A percentile compares a stretch with the other conserved stretches of the same genome.
Conservation (phyloP, 352 stramenopile genomes). For the Phytophthora agathidicida region DNA sequence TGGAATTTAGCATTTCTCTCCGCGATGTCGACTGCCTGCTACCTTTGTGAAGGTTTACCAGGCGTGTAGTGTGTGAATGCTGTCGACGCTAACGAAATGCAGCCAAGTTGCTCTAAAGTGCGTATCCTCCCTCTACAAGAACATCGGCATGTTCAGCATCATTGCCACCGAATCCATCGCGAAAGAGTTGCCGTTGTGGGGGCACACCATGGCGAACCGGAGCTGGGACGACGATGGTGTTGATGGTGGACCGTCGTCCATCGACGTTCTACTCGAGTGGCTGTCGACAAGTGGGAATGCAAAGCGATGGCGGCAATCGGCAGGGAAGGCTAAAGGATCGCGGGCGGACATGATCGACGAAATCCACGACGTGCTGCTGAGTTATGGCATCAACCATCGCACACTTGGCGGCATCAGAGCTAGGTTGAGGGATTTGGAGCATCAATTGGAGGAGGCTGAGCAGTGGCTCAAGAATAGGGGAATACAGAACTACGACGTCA, state of each 20-base stretch:
- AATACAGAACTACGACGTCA: not conserved
- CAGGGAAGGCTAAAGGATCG: not conserved
- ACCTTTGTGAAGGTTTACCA: too few species aligned
- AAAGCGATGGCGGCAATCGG: not conserved
- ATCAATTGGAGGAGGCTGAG: constrained; percentile 3
- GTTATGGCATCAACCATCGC: constrained; percentile 5
- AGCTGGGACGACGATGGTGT: constrained; percentile 17
- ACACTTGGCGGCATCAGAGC: not conserved
- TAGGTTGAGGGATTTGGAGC: not conserved
- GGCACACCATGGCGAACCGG: not conserved
- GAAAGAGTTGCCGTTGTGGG: not conserved
- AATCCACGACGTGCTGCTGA: constrained; percentile 9
- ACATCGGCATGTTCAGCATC: too few species aligned
- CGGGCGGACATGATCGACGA: not conserved
- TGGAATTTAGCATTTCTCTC: too few species aligned
- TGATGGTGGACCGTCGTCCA: constrained; percentile 6
- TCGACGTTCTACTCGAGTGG: constrained; percentile 16
- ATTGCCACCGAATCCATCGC: constrained; percentile 1
- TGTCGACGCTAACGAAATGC: too few species aligned
- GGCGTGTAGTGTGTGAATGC: too few species aligned
- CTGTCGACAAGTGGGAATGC: constrained; percentile 3
- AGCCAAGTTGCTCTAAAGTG: not conserved
- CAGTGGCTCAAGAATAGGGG: constrained; percentile 5
- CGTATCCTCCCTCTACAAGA: constrained; percentile 6
- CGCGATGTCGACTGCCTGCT: too few species aligned